Evolutionary conservation across 2,329 filamentous ascomycete genomes (phyloP).

Genomic region (Colletotrichum neosansevieriae): DNA sequence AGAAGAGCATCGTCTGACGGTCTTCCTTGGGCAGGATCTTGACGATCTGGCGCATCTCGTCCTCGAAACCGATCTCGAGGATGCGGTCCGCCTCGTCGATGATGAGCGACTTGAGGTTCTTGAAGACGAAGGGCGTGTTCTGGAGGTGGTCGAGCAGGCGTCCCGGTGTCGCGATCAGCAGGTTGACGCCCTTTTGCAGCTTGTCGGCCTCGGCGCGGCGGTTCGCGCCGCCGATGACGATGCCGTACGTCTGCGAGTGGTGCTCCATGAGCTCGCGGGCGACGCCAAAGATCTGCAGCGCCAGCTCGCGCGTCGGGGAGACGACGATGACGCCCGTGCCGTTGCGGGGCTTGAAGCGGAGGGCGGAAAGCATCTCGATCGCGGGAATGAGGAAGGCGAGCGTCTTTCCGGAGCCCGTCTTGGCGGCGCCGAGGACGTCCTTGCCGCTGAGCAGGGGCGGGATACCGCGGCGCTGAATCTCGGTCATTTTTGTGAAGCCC

Average conservation of each 20-base stretch:
- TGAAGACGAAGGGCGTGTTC: slow-evolving; percentile 92
- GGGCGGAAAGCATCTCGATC: slow-evolving; percentile 89
- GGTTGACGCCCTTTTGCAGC: slow-evolving; percentile 91
- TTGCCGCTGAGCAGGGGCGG: slow-evolving; percentile 89
- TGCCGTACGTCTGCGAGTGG: slow-evolving; percentile 94
- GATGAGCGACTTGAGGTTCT: slow-evolving; percentile 90
- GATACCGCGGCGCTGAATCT: slow-evolving; percentile 90
- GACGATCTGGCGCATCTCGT: slow-evolving; percentile 97
- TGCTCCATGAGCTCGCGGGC: slow-evolving; percentile 92
- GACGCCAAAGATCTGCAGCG: slow-evolving; percentile 95
- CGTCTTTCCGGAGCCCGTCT: slow-evolving; percentile 97
- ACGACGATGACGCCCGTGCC: slow-evolving; percentile 93
- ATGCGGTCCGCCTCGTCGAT: slow-evolving; percentile 98
- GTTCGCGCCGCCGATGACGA: slow-evolving; percentile 96
- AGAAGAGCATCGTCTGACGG: slow-evolving; percentile 98
- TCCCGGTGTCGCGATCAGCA: slow-evolving; percentile 93
- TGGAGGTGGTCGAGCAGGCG: slow-evolving; percentile 93
- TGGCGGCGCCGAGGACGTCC: slow-evolving; percentile 94
- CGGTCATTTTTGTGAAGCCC: slow-evolving; percentile 95
- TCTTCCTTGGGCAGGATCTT: slow-evolving; percentile 91
- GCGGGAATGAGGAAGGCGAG: slow-evolving; percentile 94
- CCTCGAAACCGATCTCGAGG: slow-evolving; percentile 96
- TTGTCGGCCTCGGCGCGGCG: slow-evolving; percentile 92
- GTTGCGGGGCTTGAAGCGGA: slow-evolving; percentile 95
- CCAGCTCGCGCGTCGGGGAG: slow-evolving; percentile 92